Conservation (phyloP, 1,284 basidiomycete species). For the Cryptococcus sp. region DNA sequence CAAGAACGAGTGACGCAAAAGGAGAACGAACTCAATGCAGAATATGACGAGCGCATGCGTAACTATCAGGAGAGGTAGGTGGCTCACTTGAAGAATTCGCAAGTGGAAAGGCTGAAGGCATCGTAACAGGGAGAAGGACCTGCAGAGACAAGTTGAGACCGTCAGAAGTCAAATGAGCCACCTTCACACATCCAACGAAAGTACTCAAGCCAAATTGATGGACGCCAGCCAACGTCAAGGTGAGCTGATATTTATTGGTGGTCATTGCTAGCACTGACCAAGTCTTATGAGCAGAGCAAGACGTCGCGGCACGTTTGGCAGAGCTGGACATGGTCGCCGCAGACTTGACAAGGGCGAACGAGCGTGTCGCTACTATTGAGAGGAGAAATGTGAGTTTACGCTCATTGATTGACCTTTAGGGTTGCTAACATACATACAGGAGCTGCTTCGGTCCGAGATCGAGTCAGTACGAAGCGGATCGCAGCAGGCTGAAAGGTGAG, state of each 20-base stretch:
- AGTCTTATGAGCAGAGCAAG: constrained; percentile 67
- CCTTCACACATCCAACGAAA: constrained; percentile 84
- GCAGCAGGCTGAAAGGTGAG: constrained; percentile 71
- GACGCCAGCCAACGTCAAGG: constrained; percentile 86
- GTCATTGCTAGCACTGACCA: constrained; percentile 14
- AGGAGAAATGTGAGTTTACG: constrained; percentile 71
- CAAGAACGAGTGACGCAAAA: constrained; percentile 81
- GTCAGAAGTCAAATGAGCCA: constrained; percentile 86
- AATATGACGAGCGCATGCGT: constrained; percentile 89
- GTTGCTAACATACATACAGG: constrained; percentile 56
- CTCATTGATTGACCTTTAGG: neutral
- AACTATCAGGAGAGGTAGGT: constrained; percentile 89
- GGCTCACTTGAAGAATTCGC: constrained; percentile 14
- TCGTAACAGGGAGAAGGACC: constrained; percentile 74
- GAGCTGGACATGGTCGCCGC: constrained; percentile 91
- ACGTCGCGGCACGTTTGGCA: constrained; percentile 79
- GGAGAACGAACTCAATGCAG: constrained; percentile 92
- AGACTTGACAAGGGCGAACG: constrained; percentile 90
- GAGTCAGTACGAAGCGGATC: constrained; percentile 80
- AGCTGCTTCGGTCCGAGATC: constrained; percentile 88
- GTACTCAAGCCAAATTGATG: constrained; percentile 84
- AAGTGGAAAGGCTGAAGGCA: neutral
- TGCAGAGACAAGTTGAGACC: constrained; percentile 80
- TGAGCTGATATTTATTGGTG: constrained; percentile 41
- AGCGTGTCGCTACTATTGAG: constrained; percentile 86